phyloP scores from a whole-genome alignment of 805 yeast genomes.

The Ascoidea asiatica region DNA sequence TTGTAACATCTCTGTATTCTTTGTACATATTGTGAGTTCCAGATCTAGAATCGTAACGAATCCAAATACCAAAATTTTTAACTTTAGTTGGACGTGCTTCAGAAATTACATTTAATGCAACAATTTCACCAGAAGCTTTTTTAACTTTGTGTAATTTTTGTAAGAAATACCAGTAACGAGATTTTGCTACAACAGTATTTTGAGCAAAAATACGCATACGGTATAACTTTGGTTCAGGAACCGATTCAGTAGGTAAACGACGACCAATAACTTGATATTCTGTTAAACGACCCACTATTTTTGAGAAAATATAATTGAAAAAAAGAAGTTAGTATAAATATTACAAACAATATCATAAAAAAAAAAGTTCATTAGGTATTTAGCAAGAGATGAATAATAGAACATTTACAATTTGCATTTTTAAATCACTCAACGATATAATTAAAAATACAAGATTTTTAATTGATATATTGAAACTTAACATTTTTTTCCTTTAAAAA shows the following conservation, averaged over 20 bases:
- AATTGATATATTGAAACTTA: too few relatives aligned
- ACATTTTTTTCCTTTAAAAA: too few relatives aligned
- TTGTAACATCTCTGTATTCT: slow-evolving; percentile 99
- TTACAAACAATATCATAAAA: neutral
- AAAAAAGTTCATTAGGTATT: neutral
- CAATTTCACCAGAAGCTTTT: slow-evolving; percentile 99
- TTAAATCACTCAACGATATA: neutral
- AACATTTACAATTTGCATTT: neutral
- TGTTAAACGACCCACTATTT: slow-evolving; percentile 83
- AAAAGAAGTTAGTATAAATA: slow-evolving; percentile 8
- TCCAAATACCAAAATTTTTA: slow-evolving; percentile 99
- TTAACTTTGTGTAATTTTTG: slow-evolving; percentile 98
- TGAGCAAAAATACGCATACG: slow-evolving; percentile 99
- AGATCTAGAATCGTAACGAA: slow-evolving; percentile 99
- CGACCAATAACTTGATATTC: slow-evolving; percentile 99
- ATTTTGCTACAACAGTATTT: slow-evolving; percentile 97
- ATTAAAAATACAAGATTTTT: neutral
- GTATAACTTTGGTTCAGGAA: slow-evolving; percentile 99
- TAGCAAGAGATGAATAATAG: neutral
- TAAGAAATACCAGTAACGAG: slow-evolving; percentile 99
- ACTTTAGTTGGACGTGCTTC: slow-evolving; percentile 98
- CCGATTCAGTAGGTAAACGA: slow-evolving; percentile 97
- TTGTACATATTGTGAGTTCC: slow-evolving; percentile 99
- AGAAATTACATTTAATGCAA: slow-evolving; percentile 78
- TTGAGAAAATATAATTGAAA: neutral